These are phyloP conservation scores for Leccinum disarticulatum DNA, from an alignment of 768 basidiomycete genomes.

Conservation along the genomic window DNA sequence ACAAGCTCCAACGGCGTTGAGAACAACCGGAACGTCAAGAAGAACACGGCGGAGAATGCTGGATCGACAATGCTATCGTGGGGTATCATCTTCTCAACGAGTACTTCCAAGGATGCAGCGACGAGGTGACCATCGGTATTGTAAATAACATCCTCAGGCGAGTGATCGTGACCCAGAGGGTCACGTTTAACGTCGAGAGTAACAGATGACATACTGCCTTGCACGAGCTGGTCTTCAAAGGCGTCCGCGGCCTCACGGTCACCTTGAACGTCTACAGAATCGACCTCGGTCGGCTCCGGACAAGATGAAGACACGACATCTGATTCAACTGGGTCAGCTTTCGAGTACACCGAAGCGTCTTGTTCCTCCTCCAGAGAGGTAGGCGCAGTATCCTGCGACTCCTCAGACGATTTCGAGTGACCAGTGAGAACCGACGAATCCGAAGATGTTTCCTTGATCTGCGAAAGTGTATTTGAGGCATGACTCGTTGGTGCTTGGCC, in stretches of 20 bases:
- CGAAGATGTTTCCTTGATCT: slow-evolving; percentile 45
- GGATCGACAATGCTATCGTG: slow-evolving; percentile 89
- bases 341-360: slow-evolving; percentile 33
- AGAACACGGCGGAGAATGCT: slow-evolving; percentile 86
- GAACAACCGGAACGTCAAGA: slow-evolving; percentile 93
- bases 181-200: slow-evolving; percentile 42
- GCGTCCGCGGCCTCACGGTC: slow-evolving; percentile 31
- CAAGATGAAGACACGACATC: slow-evolving; percentile 30
- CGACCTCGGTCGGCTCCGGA: slow-evolving; percentile 40
- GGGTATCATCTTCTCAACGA: slow-evolving; percentile 98
- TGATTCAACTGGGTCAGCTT: slow-evolving; percentile 28
- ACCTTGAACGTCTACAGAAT: slow-evolving; percentile 51
- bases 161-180: slow-evolving; percentile 69
- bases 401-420: slow-evolving; percentile 45
- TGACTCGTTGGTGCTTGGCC: slow-evolving; percentile 38
- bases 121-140: slow-evolving; percentile 88
- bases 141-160: slow-evolving; percentile 82
- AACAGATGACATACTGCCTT: slow-evolving; percentile 51
- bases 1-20: slow-evolving; percentile 75
- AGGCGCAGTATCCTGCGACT: slow-evolving; percentile 48
- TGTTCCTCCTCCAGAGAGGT: slow-evolving; percentile 53
- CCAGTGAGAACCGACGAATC: slow-evolving; percentile 45
- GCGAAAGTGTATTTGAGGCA: slow-evolving; percentile 13
- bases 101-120: slow-evolving; percentile 82
- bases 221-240: slow-evolving; percentile 55